Conservation (phyloP, 208 protist species). For the Polymyxa betae region DNA sequence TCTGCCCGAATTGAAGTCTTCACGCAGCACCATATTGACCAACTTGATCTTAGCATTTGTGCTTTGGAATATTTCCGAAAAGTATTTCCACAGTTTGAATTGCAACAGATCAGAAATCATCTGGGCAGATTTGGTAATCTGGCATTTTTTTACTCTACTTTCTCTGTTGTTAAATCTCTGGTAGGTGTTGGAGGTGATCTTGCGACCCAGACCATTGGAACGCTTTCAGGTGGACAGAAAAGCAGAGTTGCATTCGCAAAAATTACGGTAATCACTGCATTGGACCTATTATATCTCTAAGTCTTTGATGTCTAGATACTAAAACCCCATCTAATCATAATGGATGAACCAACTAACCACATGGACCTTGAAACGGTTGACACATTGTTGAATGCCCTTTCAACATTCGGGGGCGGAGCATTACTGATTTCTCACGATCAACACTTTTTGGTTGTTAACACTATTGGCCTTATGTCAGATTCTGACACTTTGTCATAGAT, state of each 20-base stretch:
- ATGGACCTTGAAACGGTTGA: slow-evolving; percentile 42
- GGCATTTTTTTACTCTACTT: neutral
- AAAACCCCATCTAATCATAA: slow-evolving; percentile 13
- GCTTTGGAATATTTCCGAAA: slow-evolving; percentile 30
- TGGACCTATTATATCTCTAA: neutral
- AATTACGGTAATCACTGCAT: neutral
- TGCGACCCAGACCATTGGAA: slow-evolving; percentile 13
- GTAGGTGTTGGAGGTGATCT: slow-evolving; percentile 11
- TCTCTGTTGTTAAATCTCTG: neutral
- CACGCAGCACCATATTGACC: slow-evolving; percentile 38
- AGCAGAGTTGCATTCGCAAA: slow-evolving; percentile 45
- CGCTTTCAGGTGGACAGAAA: slow-evolving; percentile 38
- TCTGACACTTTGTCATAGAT: neutral
- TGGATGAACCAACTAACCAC: slow-evolving; percentile 47
- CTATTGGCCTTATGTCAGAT: neutral
- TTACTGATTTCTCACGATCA: slow-evolving; percentile 34
- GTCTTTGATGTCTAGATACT: neutral
- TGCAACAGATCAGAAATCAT: neutral
- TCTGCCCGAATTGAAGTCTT: neutral
- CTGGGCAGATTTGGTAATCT: neutral
- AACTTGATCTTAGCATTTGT: neutral
- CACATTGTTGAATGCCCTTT: slow-evolving; percentile 2
- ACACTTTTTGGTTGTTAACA: neutral
- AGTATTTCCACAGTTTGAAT: neutral
- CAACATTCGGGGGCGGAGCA: slow-evolving; percentile 17